Percentiles rank a stretch among this genome's conserved stretches.
phyloP scores from a whole-genome alignment of 2,329 filamentous ascomycete species.

The Aspergillus brunneoviolaceus region DNA sequence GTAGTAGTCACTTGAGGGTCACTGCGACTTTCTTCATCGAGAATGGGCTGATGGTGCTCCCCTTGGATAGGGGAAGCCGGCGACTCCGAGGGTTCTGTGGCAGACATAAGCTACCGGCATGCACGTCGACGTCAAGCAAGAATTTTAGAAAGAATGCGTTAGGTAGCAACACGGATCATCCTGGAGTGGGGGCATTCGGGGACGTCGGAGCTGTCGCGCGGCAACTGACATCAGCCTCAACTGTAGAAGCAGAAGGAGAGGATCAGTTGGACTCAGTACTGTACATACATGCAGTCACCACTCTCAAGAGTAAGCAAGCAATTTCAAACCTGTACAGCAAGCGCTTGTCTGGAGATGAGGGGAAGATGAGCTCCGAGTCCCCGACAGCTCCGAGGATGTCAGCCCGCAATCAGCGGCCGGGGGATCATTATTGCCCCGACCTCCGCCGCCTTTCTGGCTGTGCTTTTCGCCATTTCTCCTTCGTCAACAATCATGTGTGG shows the following conservation, averaged over 20 bases:
- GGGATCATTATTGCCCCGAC: slow-evolving; percentile 38
- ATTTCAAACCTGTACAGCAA: not conserved
- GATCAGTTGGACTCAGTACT: not conserved
- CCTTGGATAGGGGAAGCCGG: slow-evolving; percentile 24
- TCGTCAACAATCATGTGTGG: slow-evolving; percentile 43
- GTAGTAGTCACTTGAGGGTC: slow-evolving; percentile 25
- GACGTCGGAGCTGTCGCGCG: slow-evolving; percentile 6
- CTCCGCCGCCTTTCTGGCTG: slow-evolving; percentile 16
- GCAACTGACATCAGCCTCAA: not conserved
- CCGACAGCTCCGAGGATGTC: slow-evolving; percentile 48
- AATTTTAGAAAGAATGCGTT: slow-evolving; percentile 11
- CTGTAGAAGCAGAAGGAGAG: not conserved
- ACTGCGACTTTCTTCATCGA: slow-evolving; percentile 21
- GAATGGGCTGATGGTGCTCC: slow-evolving; percentile 21
- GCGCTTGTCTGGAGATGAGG: not conserved
- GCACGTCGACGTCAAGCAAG: slow-evolving; percentile 18
- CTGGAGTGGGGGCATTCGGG: slow-evolving; percentile 17
- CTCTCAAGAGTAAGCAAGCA: not conserved
- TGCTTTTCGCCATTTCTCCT: not conserved
- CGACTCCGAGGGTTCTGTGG: slow-evolving; percentile 27
- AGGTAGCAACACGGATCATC: slow-evolving; percentile 28
- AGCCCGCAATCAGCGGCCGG: slow-evolving; percentile 26
- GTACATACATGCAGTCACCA: not conserved
- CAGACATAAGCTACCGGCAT: slow-evolving; percentile 48
- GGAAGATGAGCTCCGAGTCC: slow-evolving; percentile 40